phyloP scores from a whole-genome alignment of 1,139 yeast genomes.

The Pichia kudriavzevii region DNA sequence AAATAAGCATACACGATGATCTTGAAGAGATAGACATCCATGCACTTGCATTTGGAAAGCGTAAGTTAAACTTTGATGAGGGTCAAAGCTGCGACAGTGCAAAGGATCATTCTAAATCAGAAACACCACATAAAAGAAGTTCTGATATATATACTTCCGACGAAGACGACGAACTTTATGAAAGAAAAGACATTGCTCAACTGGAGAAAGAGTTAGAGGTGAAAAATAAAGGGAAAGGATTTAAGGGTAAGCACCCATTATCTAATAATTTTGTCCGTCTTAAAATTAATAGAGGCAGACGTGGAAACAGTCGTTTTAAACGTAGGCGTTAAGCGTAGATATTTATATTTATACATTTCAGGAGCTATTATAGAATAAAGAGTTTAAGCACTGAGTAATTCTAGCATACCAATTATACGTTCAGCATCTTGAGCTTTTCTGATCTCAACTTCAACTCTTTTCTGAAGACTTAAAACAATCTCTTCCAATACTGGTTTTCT shows the following conservation, averaged over 20 bases:
- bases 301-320: conserved; percentile 19
- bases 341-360: not conserved
- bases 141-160: conserved; percentile 14
- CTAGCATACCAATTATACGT: conserved; percentile 89
- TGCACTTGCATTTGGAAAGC: conserved; percentile 33
- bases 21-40: conserved; percentile 36
- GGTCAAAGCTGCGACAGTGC: conserved; percentile 5
- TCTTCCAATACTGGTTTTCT: conserved; percentile 77
- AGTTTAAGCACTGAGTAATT: conserved; percentile 53
- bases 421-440: conserved; percentile 80
- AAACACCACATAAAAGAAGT: too few relatives aligned
- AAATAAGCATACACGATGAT: conserved; percentile 23
- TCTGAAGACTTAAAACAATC: conserved; percentile 50
- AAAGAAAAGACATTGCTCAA: conserved; percentile 17
- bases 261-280: conserved; percentile 29
- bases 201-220: conserved; percentile 8
- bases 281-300: conserved; percentile 25
- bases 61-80: conserved; percentile 6
- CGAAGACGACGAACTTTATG: conserved; percentile 26
- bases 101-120: too few relatives aligned
- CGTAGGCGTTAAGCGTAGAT: conserved; percentile 14
- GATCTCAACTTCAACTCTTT: conserved; percentile 60
- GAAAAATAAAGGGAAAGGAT: conserved; percentile 10
- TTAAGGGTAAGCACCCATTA: conserved; percentile 25
- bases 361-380: not conserved